Base-by-base conservation (phyloP, 2,329 filamentous ascomycete species). In the Biscogniauxia sp. region DNA sequence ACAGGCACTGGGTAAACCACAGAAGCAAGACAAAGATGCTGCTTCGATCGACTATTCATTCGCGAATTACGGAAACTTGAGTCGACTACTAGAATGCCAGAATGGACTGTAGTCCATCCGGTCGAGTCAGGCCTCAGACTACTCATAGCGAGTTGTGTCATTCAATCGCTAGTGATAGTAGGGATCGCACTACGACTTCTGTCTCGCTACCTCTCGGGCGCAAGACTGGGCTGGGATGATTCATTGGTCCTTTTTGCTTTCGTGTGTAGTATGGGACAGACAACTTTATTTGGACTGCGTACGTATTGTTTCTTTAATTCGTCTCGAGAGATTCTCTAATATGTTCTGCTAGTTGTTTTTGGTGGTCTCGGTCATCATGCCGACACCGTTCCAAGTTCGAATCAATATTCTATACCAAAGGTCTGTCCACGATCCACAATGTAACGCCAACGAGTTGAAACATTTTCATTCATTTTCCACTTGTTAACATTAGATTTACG, bases 361-460 rank as follows among this genome's bases (percentile, higher is more conserved):
- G 64, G 64, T 9, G 64, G 64, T n/a, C 57, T 66, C 52, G 64
- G 64, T 11, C 63, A 66, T 57, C 62, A 65, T n/a, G 56, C 55
- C 9, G 17, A 53, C 23, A 64, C 61, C 1, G 63, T 66, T 15
- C 64, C 64, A 1, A 51, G 53, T 11, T 61, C 64, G 15, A 66
- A 66, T 55, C 64, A 66, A 41, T 66, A 65, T 20, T 63, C 63
- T 20, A 65, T 65, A 37, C 64, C 64, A 1, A 66, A 65, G 59
- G 64, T 66, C 45, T 20, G 62, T 37, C 13, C 2, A 45, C 20
- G 41, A 37, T 9, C 32, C 13, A 15, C 9, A 3, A 37, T 37
- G 6, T 37, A 15, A 5, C 17, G 15, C 17, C 15, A 45, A 45
- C n/a, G 11, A 2, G 11, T n/a, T 13, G 15, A n/a, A n/a, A n/a